phyloP scores from a whole-genome alignment of 106 monocot genomes.

The Platanthera guangdongensis region DNA sequence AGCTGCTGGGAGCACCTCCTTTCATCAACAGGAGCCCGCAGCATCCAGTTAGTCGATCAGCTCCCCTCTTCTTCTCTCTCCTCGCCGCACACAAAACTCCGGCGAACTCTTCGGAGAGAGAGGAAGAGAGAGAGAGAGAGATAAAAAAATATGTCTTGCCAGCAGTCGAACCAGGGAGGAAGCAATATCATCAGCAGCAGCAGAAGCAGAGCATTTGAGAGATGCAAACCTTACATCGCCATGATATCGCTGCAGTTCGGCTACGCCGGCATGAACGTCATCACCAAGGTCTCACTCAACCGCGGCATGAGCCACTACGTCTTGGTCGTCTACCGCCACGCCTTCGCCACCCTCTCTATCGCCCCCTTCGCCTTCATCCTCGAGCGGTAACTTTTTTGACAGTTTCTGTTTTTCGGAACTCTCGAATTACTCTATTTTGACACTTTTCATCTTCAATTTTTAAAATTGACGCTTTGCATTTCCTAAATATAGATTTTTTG shows the following conservation, averaged over 20 bases:
- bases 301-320: constrained; percentile 78
- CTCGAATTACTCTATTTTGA: too few species aligned
- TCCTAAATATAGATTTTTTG: too few species aligned
- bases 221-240: constrained; percentile 45
- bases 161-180: not conserved
- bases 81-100: too few species aligned
- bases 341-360: constrained; percentile 70
- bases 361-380: constrained; percentile 65
- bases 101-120: too few species aligned
- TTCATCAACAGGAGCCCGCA: not conserved
- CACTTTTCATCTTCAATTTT: too few species aligned
- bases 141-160: not conserved
- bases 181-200: constrained; percentile 4
- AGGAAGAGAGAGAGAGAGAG: not conserved
- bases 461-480: too few species aligned
- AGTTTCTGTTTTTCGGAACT: not conserved
- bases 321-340: constrained; percentile 73
- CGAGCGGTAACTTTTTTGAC: constrained; percentile 33
- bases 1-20: not conserved
- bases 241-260: constrained; percentile 69
- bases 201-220: not conserved
- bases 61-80: too few species aligned
- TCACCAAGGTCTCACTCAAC: constrained; percentile 70
- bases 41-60: too few species aligned
- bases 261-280: constrained; percentile 77